These are phyloP conservation scores for Hypoxylon cercidicola DNA, from an alignment of 495 filamentous ascomycete species.

Conservation along the genomic window DNA sequence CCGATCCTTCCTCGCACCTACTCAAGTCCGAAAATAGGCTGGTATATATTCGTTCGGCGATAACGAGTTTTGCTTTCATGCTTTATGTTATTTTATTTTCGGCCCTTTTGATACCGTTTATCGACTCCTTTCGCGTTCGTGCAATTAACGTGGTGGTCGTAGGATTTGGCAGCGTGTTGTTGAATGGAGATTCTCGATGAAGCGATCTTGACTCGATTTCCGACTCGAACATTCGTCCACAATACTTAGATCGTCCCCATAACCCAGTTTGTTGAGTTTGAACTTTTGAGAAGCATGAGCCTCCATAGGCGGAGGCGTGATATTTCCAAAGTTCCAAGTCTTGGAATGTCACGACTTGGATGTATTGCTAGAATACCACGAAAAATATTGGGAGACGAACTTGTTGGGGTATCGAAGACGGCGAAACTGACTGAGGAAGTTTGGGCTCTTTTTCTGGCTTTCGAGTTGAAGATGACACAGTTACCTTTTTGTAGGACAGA, in stretches of 20 bases:
- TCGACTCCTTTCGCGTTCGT: background rate
- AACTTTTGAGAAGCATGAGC: background rate
- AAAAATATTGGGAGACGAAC: background rate
- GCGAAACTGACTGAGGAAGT: background rate
- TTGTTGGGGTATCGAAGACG: background rate
- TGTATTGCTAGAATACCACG: too few species aligned
- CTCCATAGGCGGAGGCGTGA: too few species aligned
- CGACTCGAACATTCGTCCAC: background rate
- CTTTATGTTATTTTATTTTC: conserved; percentile 1
- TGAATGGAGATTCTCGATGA: background rate
- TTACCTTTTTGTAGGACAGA: too few species aligned
- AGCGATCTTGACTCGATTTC: background rate
- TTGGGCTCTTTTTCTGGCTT: too few species aligned
- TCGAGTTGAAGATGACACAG: too few species aligned
- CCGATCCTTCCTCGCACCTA: conserved; percentile 15
- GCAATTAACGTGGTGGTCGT: background rate
- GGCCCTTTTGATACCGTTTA: background rate
- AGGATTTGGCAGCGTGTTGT: background rate
- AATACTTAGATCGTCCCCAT: background rate
- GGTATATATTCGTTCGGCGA: conserved; percentile 13
- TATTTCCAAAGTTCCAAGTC: too few species aligned
- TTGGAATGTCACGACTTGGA: too few species aligned
- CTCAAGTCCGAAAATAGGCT: conserved; percentile 6
- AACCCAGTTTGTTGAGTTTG: background rate
- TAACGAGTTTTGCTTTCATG: background rate